Evolutionary conservation across 306 rosid genomes (phyloP).

Genomic region (Vigna trinervia): DNA sequence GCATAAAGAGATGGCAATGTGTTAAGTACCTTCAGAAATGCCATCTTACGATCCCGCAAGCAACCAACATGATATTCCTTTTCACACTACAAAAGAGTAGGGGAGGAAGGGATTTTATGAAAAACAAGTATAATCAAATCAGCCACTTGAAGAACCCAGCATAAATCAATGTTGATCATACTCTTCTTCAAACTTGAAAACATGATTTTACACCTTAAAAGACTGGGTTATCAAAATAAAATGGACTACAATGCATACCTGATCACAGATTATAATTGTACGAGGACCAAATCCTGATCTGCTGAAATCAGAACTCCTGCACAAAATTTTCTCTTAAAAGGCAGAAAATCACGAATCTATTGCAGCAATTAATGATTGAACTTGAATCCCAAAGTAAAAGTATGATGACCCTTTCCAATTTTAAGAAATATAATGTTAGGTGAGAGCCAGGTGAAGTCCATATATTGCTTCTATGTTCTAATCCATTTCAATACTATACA

Average conservation of each 20-base stretch:
- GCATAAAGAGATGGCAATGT: conserved; percentile 37
- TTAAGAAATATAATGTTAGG: conserved; percentile 32
- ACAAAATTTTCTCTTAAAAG: conserved; percentile 41
- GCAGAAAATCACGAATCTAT: conserved; percentile 2
- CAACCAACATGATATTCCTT: conserved; percentile 99
- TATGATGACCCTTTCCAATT: conserved; percentile 13
- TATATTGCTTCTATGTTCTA: conserved; percentile 33
- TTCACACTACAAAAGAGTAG: conserved; percentile 72
- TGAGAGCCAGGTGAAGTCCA: conserved; percentile 23
- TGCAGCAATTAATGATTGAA: conserved; percentile 38
- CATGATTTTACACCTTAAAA: conserved; percentile 15
- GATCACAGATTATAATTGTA: conserved; percentile 96
- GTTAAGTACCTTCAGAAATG: conserved; percentile 78
- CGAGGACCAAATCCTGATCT: conserved; percentile 99
- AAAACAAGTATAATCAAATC: conserved; percentile 31
- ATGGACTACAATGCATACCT: conserved; percentile 57
- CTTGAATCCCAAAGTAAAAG: conserved; percentile 26
- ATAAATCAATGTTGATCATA: conserved; percentile 35
- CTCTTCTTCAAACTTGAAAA: conserved; percentile 32
- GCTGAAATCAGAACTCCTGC: conserved; percentile 90
- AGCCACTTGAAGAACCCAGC: conserved; percentile 1
- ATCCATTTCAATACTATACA: conserved; percentile 7
- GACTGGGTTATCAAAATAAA: conserved; percentile 32
- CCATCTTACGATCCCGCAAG: conserved; percentile 95
- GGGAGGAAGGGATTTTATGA: not conserved